Evolutionary conservation across 169 alveolate genomes (phyloP).

Genomic region (Sarcocystis neurona): DNA sequence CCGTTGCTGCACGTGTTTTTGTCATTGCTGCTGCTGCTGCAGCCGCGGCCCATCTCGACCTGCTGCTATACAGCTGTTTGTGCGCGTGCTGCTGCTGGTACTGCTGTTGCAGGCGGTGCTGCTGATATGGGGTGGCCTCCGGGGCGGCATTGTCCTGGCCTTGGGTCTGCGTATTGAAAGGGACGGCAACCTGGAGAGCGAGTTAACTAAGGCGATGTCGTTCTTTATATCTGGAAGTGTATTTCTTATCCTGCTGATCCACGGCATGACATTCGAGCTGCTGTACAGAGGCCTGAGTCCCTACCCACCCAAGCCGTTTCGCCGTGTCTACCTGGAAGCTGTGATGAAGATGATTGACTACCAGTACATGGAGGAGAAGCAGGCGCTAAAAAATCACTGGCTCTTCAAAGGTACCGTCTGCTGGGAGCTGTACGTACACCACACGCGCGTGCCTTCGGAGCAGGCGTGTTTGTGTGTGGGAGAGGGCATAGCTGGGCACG

Average conservation of each 20-base stretch:
- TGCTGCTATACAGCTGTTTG: not conserved
- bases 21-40: too few relatives aligned
- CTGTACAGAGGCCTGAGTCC: slow-evolving; percentile 81
- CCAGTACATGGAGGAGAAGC: slow-evolving; percentile 73
- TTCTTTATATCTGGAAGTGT: slow-evolving; percentile 90
- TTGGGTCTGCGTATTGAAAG: slow-evolving; percentile 88
- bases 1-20: too few relatives aligned
- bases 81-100: not conserved
- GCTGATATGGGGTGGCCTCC: slow-evolving; percentile 90
- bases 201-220: slow-evolving; percentile 80
- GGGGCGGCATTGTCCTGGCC: slow-evolving; percentile 92
- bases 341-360: slow-evolving; percentile 85
- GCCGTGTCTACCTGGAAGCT: slow-evolving; percentile 82
- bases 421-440: not conserved
- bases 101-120: slow-evolving; percentile 66
- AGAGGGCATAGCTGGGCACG: too few relatives aligned
- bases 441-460: not conserved
- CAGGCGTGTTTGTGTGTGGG: too few relatives aligned
- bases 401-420: slow-evolving; percentile 72
- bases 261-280: slow-evolving; percentile 89
- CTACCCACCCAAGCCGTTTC: slow-evolving; percentile 85
- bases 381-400: slow-evolving; percentile 79
- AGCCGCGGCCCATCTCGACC: too few relatives aligned
- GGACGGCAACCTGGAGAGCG: slow-evolving; percentile 76
- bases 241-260: slow-evolving; percentile 84